Base-by-base conservation (phyloP, 2,329 filamentous ascomycete species). In the Xylaria sp. region DNA sequence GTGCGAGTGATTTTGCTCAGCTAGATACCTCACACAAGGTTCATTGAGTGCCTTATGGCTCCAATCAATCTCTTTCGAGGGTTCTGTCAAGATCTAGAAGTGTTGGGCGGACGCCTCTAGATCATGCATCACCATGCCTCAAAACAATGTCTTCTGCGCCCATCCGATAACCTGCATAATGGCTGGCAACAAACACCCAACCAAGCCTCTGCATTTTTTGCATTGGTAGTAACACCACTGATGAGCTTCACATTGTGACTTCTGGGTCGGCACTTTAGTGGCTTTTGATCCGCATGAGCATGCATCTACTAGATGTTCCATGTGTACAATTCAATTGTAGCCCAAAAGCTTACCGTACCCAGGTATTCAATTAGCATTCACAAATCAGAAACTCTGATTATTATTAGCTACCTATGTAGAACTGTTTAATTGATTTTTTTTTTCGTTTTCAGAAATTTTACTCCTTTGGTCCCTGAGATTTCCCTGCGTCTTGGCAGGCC, bases 401-500 rank as follows among this genome's bases (percentile, higher is more conserved):
- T 2, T 9, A 51, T 51, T 17, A 31, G 10, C 10, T n/a, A 51
- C 17, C 15, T n/a, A 51, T 1, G 9, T 6, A 9, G 26, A 3
- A 9, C 7, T 17, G 26, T 53, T 7, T 9, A 33, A 33, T 6
- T 31, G 15, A 1, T 31, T 53, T 15, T 53, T n/a, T 26, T 36
- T 23, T 51, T 13, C 23, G 26, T 69, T 59, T 59, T 40, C 15
- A 59, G 33, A 57, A 57, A 57, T 65, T 65, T 70, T 56, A 59
- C 63, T 66, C 44, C 17, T 59, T 62, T 63, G 4, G 6, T 54
- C 38, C 59, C 48, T 33, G 60, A 63, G 26, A 48, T 53, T 56
- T 60, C 58, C 59, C 28, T 13, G 42, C 54, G 66, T 65, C 36
- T 44, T 48, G 4, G n/a, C 28, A 57, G 60, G 53, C 49, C 15